These are phyloP conservation scores for Penstemon newberryi DNA, from an alignment of 257 asterid species.

Conservation along the genomic window DNA sequence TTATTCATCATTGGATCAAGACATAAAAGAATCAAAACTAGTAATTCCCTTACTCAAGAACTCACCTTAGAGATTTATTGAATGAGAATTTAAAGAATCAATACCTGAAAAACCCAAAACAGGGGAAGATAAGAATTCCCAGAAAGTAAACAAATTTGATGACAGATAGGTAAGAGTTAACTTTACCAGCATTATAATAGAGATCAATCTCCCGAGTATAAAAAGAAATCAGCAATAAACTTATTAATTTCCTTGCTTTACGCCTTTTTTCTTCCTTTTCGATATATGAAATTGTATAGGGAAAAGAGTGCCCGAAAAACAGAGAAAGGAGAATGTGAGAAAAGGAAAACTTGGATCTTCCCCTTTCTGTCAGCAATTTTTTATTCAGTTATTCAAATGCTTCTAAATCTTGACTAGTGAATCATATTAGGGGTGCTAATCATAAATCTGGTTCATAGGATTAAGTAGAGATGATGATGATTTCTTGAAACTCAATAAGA, in stretches of 20 bases:
- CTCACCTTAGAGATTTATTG: slow-evolving; percentile 31
- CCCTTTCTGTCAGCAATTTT: slow-evolving; percentile 35
- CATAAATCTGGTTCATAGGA: slow-evolving; percentile 22
- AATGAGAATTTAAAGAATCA: slow-evolving; percentile 23
- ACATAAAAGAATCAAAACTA: slow-evolving; percentile 26
- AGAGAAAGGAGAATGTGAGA: slow-evolving; percentile 29
- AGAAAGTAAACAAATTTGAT: slow-evolving; percentile 15
- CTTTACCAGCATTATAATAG: slow-evolving; percentile 24
- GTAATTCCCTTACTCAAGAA: slow-evolving; percentile 30
- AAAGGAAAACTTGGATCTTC: slow-evolving; percentile 34
- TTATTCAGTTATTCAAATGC: slow-evolving; percentile 31
- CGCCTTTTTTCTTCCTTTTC: slow-evolving; percentile 30
- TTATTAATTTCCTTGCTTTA: slow-evolving; percentile 28
- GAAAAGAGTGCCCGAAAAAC: slow-evolving; percentile 30
- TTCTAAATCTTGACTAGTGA: slow-evolving; percentile 6
- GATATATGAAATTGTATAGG: slow-evolving; percentile 27
- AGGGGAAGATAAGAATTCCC: slow-evolving; percentile 24
- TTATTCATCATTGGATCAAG: slow-evolving; percentile 39
- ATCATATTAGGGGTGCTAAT: not conserved
- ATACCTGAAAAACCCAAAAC: slow-evolving; percentile 39
- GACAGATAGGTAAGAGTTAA: slow-evolving; percentile 1
- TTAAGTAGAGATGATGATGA: slow-evolving; percentile 15
- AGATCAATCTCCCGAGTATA: slow-evolving; percentile 16
- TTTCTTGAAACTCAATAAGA: slow-evolving; percentile 17
- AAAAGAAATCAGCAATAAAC: slow-evolving; percentile 6